Evolutionary conservation across 116 monocot species (phyloP), one percentile per base, ranked within the genome.

Genomic region (Papilionanthe hybrid): DNA sequence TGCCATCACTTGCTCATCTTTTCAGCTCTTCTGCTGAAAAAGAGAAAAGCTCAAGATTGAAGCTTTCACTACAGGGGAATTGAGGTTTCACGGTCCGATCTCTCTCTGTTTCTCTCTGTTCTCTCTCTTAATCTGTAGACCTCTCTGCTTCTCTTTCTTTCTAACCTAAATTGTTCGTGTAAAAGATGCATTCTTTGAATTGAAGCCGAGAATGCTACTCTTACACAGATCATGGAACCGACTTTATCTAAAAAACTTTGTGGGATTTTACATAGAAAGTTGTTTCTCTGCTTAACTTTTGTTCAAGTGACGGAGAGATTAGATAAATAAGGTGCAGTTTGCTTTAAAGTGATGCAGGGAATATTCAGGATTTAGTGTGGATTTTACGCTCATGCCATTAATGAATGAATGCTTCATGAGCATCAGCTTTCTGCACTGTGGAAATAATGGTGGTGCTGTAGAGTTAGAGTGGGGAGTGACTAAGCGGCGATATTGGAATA

Each of bases 21-120:
- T 32, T 11, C 10, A 28, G 69, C 15, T 32, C 69, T 28, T 32
- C 69, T 69, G 17, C 69, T 28, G 69, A 69, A 69, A n/a, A 11
- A 32, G 32, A 69, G 32, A 69, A 32, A 11, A 32, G 69, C 69
- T 32, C 17, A 25, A 37, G 69, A 69, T 3, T 32, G 69, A 28
- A 69, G 69, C 30, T 17, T 32, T 10, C 32, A 37, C 28, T 37
- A 32, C 69, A 12, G 69, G 69, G 69, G 69, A 69, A 69, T 69
- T 69, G 69, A 69, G 69, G 32, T 30, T 69, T 69, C 32, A 69
- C 69, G 69, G 69, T 69, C 69, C 69, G 69, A 69, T 69, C 32
- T 69, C 69, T 69, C 17, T 32, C 69, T 69, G 9, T 37, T 32
- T 69, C 4, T 32, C 32, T 30, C 69, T 53, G 32, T 11, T 12